These are phyloP conservation scores for Rosa multiflora DNA, from an alignment of 306 rosid genomes.

Conservation along the genomic window DNA sequence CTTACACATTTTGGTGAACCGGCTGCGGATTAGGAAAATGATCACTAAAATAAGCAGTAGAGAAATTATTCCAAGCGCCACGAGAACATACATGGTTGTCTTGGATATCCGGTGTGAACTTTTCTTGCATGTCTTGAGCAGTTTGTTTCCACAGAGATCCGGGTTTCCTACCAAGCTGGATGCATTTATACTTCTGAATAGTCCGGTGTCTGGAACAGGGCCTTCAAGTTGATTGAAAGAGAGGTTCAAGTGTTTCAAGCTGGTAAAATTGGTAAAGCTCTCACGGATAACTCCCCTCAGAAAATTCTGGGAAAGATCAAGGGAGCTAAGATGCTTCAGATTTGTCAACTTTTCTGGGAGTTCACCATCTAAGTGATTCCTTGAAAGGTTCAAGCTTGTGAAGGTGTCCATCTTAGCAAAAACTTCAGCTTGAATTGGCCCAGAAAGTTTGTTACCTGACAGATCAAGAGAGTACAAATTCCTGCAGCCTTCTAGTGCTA, in stretches of 20 bases:
- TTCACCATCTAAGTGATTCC: constrained; percentile 63
- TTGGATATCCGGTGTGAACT: constrained; percentile 44
- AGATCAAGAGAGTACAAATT: constrained; percentile 69
- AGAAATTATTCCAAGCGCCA: constrained; percentile 45
- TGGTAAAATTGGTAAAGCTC: constrained; percentile 50
- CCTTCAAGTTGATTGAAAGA: constrained; percentile 85
- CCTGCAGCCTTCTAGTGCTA: constrained; percentile 51
- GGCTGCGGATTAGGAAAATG: constrained; percentile 28
- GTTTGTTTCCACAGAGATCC: constrained; percentile 63
- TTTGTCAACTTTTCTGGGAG: constrained; percentile 49
- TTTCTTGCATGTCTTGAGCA: constrained; percentile 45
- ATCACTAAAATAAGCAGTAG: constrained; percentile 42
- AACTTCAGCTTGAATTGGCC: constrained; percentile 63
- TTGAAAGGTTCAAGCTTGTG: constrained; percentile 65
- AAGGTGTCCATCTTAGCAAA: constrained; percentile 49
- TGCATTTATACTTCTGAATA: constrained; percentile 48
- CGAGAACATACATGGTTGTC: constrained; percentile 38
- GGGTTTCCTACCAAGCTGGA: constrained; percentile 66
- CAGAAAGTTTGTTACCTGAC: constrained; percentile 71
- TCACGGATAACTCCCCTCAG: constrained; percentile 62
- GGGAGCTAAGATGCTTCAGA: constrained; percentile 52
- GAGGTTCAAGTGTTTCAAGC: constrained; percentile 59
- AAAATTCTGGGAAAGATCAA: constrained; percentile 80
- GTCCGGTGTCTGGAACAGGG: constrained; percentile 57
- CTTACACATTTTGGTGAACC: constrained; percentile 9